Base-by-base conservation (phyloP, 179 eudicot species). In the Nepenthes alata region DNA sequence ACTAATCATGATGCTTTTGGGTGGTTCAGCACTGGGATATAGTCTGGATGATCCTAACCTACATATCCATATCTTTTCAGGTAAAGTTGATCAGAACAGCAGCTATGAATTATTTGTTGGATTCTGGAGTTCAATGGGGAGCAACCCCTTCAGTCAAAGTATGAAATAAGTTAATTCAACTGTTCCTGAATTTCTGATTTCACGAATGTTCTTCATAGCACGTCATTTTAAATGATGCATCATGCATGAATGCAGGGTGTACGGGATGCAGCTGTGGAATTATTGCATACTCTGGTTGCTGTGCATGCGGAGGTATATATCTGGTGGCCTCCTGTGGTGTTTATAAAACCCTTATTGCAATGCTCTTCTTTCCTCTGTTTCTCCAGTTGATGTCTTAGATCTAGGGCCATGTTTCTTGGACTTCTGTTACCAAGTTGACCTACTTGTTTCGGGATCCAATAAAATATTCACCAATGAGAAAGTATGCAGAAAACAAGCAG, bases 121-220 rank as follows among this genome's bases (percentile, higher is more conserved):
- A 91, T 77, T 77, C 91, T 60, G 95, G 98, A 68, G 77, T 91
- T 67, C 91, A 82, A 36, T 91, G 98, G 98, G 96, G 95, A 60
- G 85, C 83, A 58, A 89, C 91, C 35, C 89, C 95, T 65, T 74
- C 91, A 52, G 91, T 91, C 67, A 91, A 83, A 80, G 98, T 91
- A 71, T 77, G 80, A 66, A 60, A 52, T 10, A 51, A 6, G 58
- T 59, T 52, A 48, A 65, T 55, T 61, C 48, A 54, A 52, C 60
- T 59, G 55, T 57, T 37, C 12, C 44, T 67, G 47, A 37, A 14
- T 64, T 59, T 52, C 58, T 50, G 52, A n/a, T 36, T 52, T 57
- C 35, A 25, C 25, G 25, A 25, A 2, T 55, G 25, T 36, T 36
- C 39, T n/a, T 11, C 16, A 25, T 8, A 55, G 37, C 10, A 6